Conservation (phyloP, 2,329 filamentous ascomycete genomes). For the Ceratocystis diversiconidia region DNA sequence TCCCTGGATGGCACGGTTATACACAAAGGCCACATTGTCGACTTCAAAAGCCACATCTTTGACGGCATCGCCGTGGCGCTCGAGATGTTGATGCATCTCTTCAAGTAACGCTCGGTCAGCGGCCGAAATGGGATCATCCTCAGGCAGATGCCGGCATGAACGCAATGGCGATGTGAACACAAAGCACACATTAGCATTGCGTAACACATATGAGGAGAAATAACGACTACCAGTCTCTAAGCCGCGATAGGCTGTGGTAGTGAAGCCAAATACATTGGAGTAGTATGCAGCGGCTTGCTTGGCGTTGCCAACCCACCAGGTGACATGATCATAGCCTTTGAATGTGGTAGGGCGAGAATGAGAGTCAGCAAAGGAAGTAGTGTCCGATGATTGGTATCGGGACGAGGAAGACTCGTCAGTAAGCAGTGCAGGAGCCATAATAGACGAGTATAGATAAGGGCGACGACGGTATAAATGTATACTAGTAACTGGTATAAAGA, state of each 20-base stretch:
- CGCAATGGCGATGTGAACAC: conserved; percentile 73
- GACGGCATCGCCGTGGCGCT: conserved; percentile 81
- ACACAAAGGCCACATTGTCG: conserved; percentile 73
- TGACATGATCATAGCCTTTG: conserved; percentile 80
- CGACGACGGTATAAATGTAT: not conserved
- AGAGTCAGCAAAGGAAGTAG: conserved; percentile 40
- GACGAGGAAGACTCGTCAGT: conserved; percentile 25
- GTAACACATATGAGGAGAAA: conserved; percentile 71
- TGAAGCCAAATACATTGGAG: conserved; percentile 74
- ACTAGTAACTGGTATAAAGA: not conserved
- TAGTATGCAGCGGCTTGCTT: conserved; percentile 91
- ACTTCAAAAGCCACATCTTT: conserved; percentile 95
- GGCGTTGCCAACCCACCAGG: conserved; percentile 94
- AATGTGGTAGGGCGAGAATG: conserved; percentile 41
- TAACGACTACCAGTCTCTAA: conserved; percentile 76
- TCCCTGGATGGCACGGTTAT: conserved; percentile 52
- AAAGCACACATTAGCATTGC: conserved; percentile 63
- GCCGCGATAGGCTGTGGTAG: conserved; percentile 66
- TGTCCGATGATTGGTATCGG: not conserved
- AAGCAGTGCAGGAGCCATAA: conserved; percentile 47
- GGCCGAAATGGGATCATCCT: conserved; percentile 45
- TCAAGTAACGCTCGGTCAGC: conserved; percentile 52
- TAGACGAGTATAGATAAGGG: conserved; percentile 15
- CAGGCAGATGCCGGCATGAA: conserved; percentile 38
- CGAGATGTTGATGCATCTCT: conserved; percentile 70